Conservation (phyloP, 768 basidiomycete genomes). For the Tubosaeta brunneosetosa region DNA sequence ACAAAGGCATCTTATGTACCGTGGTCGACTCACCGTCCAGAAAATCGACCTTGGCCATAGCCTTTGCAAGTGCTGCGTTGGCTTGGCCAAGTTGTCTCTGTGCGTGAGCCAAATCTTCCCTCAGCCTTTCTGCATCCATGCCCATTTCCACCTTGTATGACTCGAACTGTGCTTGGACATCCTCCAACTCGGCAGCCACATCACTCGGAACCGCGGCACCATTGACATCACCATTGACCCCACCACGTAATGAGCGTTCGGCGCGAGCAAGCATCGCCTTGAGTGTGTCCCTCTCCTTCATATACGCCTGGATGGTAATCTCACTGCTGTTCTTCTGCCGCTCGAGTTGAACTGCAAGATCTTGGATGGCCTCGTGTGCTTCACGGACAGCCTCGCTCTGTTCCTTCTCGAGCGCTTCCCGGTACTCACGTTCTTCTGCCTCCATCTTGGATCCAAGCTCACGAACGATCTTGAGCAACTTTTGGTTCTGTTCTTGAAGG, state of each 20-base stretch:
- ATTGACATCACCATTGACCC: conserved; percentile 33
- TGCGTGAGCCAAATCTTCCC: conserved; percentile 62
- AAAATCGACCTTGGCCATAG: conserved; percentile 77
- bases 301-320: conserved; percentile 68
- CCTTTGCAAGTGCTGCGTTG: conserved; percentile 69
- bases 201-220: conserved; percentile 32
- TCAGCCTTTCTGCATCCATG: conserved; percentile 63
- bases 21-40: conserved; percentile 53
- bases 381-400: conserved; percentile 79
- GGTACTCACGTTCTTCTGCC: conserved; percentile 72
- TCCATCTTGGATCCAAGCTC: conserved; percentile 85
- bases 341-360: conserved; percentile 74
- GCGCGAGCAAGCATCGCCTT: conserved; percentile 65
- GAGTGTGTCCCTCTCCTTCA: conserved; percentile 85
- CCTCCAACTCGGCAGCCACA: conserved; percentile 56
- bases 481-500: conserved; percentile 91
- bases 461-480: conserved; percentile 75
- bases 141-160: conserved; percentile 77
- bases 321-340: conserved; percentile 68
- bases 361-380: conserved; percentile 82
- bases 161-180: conserved; percentile 78
- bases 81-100: conserved; percentile 67
- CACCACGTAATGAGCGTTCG: conserved; percentile 25
- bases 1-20: no score
- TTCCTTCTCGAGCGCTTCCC: conserved; percentile 63